These are phyloP conservation scores for Epicoccum nigrum DNA, from an alignment of 2,329 filamentous ascomycete genomes.

Conservation along the genomic window DNA sequence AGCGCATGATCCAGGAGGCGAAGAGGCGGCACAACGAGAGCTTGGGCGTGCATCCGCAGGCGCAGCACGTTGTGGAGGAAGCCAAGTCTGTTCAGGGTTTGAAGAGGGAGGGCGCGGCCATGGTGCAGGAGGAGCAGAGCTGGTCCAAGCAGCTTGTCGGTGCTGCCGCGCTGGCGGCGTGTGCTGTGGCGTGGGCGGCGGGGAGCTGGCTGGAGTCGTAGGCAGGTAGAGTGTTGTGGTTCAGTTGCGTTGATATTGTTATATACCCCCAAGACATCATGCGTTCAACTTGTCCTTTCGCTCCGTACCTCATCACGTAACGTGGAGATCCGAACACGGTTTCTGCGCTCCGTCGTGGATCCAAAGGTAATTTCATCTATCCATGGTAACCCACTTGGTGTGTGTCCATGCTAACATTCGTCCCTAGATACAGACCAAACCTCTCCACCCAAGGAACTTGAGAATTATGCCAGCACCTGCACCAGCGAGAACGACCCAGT, in stretches of 20 bases:
- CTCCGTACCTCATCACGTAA: neutral
- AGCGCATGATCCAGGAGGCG: constrained; percentile 62
- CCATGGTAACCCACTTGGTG: too few species aligned
- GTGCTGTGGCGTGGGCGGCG: constrained; percentile 49
- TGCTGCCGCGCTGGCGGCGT: constrained; percentile 47
- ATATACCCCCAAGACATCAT: constrained; percentile 10
- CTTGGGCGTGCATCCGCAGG: constrained; percentile 27
- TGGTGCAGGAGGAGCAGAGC: constrained; percentile 44
- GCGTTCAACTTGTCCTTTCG: neutral
- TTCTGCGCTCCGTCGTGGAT: too few species aligned
- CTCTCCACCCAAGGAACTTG: too few species aligned
- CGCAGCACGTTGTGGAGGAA: constrained; percentile 33
- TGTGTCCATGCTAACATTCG: too few species aligned
- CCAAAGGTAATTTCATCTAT: too few species aligned
- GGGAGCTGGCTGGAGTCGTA: constrained; percentile 48
- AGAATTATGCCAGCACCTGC: too few species aligned
- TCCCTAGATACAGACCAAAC: too few species aligned
- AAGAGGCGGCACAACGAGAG: constrained; percentile 49
- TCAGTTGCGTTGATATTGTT: constrained; percentile 2
- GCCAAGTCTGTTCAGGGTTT: constrained; percentile 22
- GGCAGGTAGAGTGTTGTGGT: neutral
- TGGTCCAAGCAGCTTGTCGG: constrained; percentile 51
- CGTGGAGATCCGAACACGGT: too few species aligned
- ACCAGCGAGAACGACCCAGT: too few species aligned
- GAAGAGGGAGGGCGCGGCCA: constrained; percentile 42